These are phyloP conservation scores for Amoeboaphelidium occidentale DNA, from an alignment of 371 early-diverging fungal species.

Conservation along the genomic window DNA sequence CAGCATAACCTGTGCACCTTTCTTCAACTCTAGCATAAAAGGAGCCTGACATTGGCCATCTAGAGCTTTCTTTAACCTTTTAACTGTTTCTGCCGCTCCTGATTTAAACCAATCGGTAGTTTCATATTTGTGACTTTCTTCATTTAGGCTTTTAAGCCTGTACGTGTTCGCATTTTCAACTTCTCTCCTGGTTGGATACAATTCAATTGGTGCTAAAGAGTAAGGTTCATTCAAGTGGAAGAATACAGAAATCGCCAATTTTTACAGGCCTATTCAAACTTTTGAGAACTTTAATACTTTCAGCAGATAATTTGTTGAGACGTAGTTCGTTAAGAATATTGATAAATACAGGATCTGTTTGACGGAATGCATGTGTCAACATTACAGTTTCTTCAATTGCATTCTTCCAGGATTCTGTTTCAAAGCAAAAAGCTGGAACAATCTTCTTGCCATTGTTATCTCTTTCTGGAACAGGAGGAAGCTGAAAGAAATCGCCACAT, in stretches of 20 bases:
- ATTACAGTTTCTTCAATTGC: conserved; percentile 7
- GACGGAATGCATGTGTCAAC: conserved; percentile 16
- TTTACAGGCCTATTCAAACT: neutral
- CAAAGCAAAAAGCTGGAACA: conserved; percentile 10
- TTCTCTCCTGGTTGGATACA: neutral
- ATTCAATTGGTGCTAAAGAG: neutral
- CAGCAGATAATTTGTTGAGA: conserved; percentile 7
- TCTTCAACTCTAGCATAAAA: conserved; percentile 30
- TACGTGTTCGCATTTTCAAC: neutral
- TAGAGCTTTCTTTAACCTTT: neutral
- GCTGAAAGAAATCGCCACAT: conserved; percentile 67
- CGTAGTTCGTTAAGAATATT: conserved; percentile 15
- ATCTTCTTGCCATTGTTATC: neutral
- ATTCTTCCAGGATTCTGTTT: conserved; percentile 10
- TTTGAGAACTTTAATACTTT: conserved; percentile 11
- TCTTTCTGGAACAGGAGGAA: conserved; percentile 41
- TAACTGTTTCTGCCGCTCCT: neutral
- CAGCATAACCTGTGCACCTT: conserved; percentile 65
- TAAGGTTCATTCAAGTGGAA: no score
- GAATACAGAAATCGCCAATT: no score
- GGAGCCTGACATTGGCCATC: neutral
- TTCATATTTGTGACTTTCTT: neutral
- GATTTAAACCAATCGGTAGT: neutral
- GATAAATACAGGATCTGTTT: conserved; percentile 15
- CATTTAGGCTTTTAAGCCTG: neutral